Conservation (phyloP, 768 basidiomycete species). For the Trametes villosa region DNA sequence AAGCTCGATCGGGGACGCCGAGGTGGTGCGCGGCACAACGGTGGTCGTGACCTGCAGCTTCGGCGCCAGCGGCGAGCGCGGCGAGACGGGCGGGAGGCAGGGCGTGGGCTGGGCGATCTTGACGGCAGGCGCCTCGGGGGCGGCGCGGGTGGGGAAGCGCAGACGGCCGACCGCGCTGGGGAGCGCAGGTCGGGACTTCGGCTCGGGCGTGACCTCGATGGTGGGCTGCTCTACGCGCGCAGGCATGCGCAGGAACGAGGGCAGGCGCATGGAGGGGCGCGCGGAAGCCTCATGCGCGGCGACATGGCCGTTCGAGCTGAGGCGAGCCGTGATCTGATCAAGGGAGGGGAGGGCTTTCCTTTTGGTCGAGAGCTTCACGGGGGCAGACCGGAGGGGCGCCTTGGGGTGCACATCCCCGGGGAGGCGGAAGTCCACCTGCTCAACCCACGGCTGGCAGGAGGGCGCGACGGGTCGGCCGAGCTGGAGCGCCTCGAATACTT, state of each 20-base stretch:
- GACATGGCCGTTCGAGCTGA: constrained; percentile 46
- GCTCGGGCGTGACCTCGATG: background rate
- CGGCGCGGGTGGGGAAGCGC: constrained; percentile 30
- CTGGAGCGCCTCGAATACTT: constrained; percentile 55
- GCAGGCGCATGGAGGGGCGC: constrained; percentile 36
- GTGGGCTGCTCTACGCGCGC: constrained; percentile 3
- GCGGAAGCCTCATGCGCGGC: constrained; percentile 29
- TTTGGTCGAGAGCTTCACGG: constrained; percentile 9
- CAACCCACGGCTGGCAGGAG: constrained; percentile 55
- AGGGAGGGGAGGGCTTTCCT: constrained; percentile 61
- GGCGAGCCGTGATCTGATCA: constrained; percentile 73
- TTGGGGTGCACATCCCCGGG: constrained; percentile 30
- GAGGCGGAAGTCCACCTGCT: constrained; percentile 66
- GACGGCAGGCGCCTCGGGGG: constrained; percentile 25
- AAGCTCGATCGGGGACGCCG: constrained; percentile 48
- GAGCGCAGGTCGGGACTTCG: constrained; percentile 21
- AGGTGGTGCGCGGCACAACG: constrained; percentile 50
- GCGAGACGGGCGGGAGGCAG: constrained; percentile 38
- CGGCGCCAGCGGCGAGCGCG: constrained; percentile 42
- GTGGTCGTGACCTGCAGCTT: constrained; percentile 53
- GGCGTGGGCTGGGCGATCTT: constrained; percentile 34
- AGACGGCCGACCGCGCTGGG: constrained; percentile 33
- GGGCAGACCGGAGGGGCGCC: constrained; percentile 25
- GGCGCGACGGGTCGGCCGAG: constrained; percentile 25
- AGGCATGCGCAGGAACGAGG: constrained; percentile 36